Base-by-base conservation (phyloP, 768 basidiomycete species). In the Hygrocybe punicea region DNA sequence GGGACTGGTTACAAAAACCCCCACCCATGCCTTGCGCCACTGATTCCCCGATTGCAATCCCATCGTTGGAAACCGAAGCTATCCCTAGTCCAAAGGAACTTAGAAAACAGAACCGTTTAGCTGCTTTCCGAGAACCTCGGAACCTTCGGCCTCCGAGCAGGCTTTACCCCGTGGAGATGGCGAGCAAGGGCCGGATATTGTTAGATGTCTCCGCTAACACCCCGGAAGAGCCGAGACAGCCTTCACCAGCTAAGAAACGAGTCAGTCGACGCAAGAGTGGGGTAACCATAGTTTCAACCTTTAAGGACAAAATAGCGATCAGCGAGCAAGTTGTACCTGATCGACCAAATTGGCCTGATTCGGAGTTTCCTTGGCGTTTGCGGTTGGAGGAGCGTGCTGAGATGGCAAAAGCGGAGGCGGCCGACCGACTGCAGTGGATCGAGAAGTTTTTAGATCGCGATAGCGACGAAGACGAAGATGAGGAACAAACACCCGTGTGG, bases 271-370 rank as follows among this genome's bases (percentile, higher is more conserved):
- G 80, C 40, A 83, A 81, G 63, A 87, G 83, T 67, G 66, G 63
- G 3, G 74, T 69, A 55, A 33, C 33, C 13, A 16, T 52, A 6
- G 54, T 49, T 19, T 63, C 68, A 1, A 66, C 69, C 35, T 62
- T 63, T 8, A 71, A 67, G 49, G 75, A 74, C 40, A 76, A 76
- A 62, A 58, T 6, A 62, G 66, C 17, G 77, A 76, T 36, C 70
- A 70, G n/a, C 60, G 35, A 49, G 21, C 49, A 23, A 5, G 23
- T 23, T 7, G 36, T 65, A 4, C 48, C 66, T 2, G 79, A 81
- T 35, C 79, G 71, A 53, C 87, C 89, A 9, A 85, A 89, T 65
- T 92, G 91, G 90, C 86, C 85, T 6, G 91, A 93, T 63, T 61
- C 76, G 7, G 84, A 84, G 69, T 91, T 91, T 64, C 90, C 91